Conservation (phyloP, 2,329 filamentous ascomycete genomes). For the Aureobasidium sp. region DNA sequence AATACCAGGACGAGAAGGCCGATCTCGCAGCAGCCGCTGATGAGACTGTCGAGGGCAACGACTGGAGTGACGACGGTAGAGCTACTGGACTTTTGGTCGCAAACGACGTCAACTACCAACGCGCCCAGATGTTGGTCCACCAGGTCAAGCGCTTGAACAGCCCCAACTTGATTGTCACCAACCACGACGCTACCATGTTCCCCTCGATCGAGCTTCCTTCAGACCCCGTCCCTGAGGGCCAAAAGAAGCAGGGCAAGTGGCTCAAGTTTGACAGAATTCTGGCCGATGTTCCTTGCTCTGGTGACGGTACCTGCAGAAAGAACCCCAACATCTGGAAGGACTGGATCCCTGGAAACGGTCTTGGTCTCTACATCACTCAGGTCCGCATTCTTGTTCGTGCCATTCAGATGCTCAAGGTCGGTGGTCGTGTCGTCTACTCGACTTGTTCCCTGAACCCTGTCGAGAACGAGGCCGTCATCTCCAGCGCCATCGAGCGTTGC, state of each 20-base stretch:
- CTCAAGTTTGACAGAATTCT: constrained; percentile 96
- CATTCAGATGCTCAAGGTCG: constrained; percentile 91
- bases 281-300: constrained; percentile 93
- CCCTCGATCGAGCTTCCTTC: constrained; percentile 78
- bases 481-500: constrained; percentile 80
- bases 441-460: constrained; percentile 99
- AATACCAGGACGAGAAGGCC: constrained; percentile 43
- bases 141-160: constrained; percentile 96
- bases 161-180: constrained; percentile 92
- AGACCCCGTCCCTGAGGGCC: constrained; percentile 37
- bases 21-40: constrained; percentile 15
- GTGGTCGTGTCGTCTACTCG: constrained; percentile 91
- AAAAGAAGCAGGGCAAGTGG: constrained; percentile 55
- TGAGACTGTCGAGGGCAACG: constrained; percentile 26
- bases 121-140: constrained; percentile 93
- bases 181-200: constrained; percentile 94
- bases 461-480: constrained; percentile 90
- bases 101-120: constrained; percentile 95
- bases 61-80: constrained; percentile 68
- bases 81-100: constrained; percentile 88
- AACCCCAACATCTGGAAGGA: constrained; percentile 92
- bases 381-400: constrained; percentile 83
- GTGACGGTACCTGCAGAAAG: constrained; percentile 89
- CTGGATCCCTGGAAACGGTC: constrained; percentile 79
- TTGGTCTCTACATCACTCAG: constrained; percentile 82